Evolutionary conservation across 1,284 basidiomycete species (phyloP).

Genomic region (Trametes hirsuta): DNA sequence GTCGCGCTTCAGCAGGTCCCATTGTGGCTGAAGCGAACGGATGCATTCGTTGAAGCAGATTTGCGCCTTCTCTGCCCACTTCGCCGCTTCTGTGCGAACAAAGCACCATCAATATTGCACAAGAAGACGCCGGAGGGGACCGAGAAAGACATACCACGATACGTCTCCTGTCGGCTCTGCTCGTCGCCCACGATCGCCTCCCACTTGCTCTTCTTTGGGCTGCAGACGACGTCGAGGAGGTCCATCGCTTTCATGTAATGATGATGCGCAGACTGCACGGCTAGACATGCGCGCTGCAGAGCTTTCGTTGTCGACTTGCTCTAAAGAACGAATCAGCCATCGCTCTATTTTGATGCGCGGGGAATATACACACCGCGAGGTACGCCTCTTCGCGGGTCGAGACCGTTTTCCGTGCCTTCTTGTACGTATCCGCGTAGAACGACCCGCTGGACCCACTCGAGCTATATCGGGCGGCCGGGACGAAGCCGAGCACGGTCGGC

Average conservation of each 20-base stretch:
- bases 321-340: conserved; percentile 1
- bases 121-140: background rate
- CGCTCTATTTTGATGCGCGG: background rate
- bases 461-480: background rate
- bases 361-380: conserved; percentile 16
- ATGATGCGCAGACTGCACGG: conserved; percentile 29
- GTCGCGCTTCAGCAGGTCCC: conserved; percentile 23
- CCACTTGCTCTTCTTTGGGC: conserved; percentile 26
- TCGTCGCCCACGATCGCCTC: conserved; percentile 30
- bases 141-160: conserved; percentile 19
- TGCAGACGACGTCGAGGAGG: conserved; percentile 28
- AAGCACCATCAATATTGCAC: background rate
- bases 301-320: conserved; percentile 23
- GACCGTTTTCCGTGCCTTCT: conserved; percentile 23
- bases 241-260: conserved; percentile 30
- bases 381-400: conserved; percentile 24
- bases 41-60: conserved; percentile 30
- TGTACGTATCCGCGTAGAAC: conserved; percentile 13
- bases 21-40: conserved; percentile 23
- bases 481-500: background rate
- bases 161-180: conserved; percentile 30
- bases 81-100: conserved; percentile 23
- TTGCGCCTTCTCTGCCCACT: conserved; percentile 29
- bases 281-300: conserved; percentile 21
- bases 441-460: conserved; percentile 17